A percentile compares a stretch with the other conserved stretches of the same genome.
phyloP scores from a whole-genome alignment of 2,329 filamentous ascomycete species.

The Colletotrichum echinochloae region DNA sequence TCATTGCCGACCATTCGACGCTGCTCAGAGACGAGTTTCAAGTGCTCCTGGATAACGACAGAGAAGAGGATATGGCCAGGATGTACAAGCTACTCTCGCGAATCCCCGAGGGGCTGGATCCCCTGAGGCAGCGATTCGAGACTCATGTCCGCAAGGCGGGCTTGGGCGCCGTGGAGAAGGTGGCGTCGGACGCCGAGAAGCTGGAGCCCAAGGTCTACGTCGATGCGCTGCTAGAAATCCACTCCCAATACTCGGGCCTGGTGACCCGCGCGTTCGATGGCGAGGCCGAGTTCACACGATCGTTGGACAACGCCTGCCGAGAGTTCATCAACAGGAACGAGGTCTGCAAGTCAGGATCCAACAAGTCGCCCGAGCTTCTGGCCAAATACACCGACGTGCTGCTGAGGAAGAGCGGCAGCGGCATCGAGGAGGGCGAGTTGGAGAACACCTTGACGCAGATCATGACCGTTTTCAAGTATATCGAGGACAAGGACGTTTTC shows the following conservation, averaged over 20 bases:
- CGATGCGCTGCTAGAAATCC: conserved; percentile 92
- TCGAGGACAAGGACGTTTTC: conserved; percentile 99
- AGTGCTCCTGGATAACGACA: conserved; percentile 90
- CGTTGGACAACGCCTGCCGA: conserved; percentile 94
- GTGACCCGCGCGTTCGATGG: conserved; percentile 94
- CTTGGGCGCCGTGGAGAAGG: conserved; percentile 88
- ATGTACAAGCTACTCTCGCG: conserved; percentile 95
- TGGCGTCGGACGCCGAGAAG: conserved; percentile 85
- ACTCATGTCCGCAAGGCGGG: conserved; percentile 92
- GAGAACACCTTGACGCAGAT: conserved; percentile 91
- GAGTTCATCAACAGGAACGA: conserved; percentile 99
- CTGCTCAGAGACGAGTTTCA: conserved; percentile 97
- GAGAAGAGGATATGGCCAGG: conserved; percentile 92
- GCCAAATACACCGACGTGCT: conserved; percentile 96
- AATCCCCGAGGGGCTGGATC: conserved; percentile 92
- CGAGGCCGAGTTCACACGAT: conserved; percentile 96
- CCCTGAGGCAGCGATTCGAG: conserved; percentile 88
- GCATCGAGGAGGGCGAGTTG: conserved; percentile 92
- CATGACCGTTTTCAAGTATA: conserved; percentile 99
- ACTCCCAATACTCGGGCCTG: conserved; percentile 90
- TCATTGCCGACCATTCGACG: conserved; percentile 88
- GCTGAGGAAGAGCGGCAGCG: conserved; percentile 91
- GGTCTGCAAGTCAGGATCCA: conserved; percentile 92
- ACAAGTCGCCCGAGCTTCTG: conserved; percentile 92
- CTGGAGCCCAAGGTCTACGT: conserved; percentile 98